Evolutionary conservation across 2,329 filamentous ascomycete species (phyloP).

Genomic region (Aspergillus sp.): DNA sequence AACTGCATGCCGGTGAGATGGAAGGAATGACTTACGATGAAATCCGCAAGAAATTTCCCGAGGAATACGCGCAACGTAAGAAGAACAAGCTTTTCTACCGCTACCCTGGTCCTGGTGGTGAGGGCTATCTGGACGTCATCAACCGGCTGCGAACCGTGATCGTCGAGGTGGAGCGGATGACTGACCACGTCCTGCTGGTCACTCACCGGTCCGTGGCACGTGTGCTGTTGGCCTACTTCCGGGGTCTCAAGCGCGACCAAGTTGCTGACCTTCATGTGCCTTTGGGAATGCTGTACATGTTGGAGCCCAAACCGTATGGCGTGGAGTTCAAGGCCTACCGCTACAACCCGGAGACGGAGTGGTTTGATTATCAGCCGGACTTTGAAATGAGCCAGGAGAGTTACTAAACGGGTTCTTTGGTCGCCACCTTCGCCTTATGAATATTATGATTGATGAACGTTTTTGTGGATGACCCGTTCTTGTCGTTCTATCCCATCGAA

Average conservation of each 20-base stretch:
- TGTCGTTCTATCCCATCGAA: background rate
- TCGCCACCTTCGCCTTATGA: too few species aligned
- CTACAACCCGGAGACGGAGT: conserved; percentile 70
- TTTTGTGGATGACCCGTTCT: background rate
- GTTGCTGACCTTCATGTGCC: conserved; percentile 94
- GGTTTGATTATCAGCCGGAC: conserved; percentile 79
- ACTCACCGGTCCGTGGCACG: conserved; percentile 88
- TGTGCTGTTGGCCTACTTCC: conserved; percentile 93
- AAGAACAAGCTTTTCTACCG: conserved; percentile 91
- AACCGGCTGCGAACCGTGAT: conserved; percentile 93
- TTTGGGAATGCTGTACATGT: conserved; percentile 84
- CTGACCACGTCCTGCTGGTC: conserved; percentile 86
- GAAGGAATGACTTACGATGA: conserved; percentile 93
- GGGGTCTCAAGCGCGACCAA: conserved; percentile 80
- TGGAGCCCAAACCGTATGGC: conserved; percentile 96
- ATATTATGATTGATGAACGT: too few species aligned
- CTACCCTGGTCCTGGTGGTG: conserved; percentile 90
- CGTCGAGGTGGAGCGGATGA: conserved; percentile 93
- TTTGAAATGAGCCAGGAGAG: conserved; percentile 60
- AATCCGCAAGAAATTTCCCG: conserved; percentile 69
- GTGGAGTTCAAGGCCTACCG: conserved; percentile 94
- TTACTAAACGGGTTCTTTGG: background rate
- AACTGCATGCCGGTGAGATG: conserved; percentile 86
- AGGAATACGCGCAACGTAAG: conserved; percentile 74
- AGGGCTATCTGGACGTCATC: conserved; percentile 95